Base-by-base conservation (phyloP, 805 yeast genomes). In the Candida maesae region DNA sequence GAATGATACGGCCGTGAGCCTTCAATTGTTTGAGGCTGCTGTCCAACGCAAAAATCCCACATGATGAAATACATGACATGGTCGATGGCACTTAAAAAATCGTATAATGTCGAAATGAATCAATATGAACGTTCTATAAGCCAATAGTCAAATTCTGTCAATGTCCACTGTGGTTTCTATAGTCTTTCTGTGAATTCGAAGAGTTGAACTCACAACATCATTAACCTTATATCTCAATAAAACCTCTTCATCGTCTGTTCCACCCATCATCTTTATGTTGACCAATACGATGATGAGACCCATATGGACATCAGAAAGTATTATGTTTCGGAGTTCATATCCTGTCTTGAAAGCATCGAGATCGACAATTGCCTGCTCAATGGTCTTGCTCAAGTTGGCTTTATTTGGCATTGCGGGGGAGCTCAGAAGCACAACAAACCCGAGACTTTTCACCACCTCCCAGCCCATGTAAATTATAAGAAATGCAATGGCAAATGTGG, bases 181-280 rank as follows among this genome's bases (percentile, higher is more conserved):
- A 3, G 37, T 35, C 3, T 44, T 44, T 42, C 58, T 20, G 56
- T 43, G 29, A 13, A 47, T 47, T 42, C 73, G 47, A 13, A 43
- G 33, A 2, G 6, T 11, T 19, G 65, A 55, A 13, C 59, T 61
- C 31, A 63, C 56, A 4, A 79, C 62, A 7, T 72, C 64, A 31
- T 63, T 59, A 3, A 74, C 61, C 43, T 79, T 79, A 44, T 68
- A 71, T 32, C 84, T 58, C 25, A 84, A 53, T 24, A 68, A 62
- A 1, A 77, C 60, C 56, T 84, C 91, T 34, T 83, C 89, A 41
- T 82, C 86, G 46, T 76, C 77, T 4, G 84, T 75, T 1, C 81
- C 84, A n/a, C 90, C 90, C 35, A 65, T 60, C 83, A 84, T 78
- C 16, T 59, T 60, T 3, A 84, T 49, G 41, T 66, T 71, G 14